phyloP scores from a whole-genome alignment of 371 early-diverging fungal genomes.

The Caulochytrium protostelioides region DNA sequence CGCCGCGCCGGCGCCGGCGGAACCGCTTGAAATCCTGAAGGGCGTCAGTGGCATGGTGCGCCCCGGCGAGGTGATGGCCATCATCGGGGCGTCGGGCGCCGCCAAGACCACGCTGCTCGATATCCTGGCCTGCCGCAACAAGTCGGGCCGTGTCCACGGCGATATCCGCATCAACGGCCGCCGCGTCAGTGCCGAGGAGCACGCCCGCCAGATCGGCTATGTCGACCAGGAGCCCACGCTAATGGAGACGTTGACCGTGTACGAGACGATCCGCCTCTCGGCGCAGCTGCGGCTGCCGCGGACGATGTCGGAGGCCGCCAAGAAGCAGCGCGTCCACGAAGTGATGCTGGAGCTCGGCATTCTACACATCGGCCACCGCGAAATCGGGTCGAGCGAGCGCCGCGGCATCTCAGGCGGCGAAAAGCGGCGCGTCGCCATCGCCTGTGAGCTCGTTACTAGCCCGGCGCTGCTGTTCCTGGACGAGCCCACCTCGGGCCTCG shows the following conservation, averaged over 20 bases:
- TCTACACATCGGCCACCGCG: conserved; percentile 33
- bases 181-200: conserved; percentile 27
- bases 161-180: conserved; percentile 64
- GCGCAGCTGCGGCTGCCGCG: conserved; percentile 59
- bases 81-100: conserved; percentile 44
- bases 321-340: conserved; percentile 35
- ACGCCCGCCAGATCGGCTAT: conserved; percentile 41
- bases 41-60: conserved; percentile 43
- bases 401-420: conserved; percentile 85
- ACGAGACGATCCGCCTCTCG: conserved; percentile 68
- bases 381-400: conserved; percentile 22
- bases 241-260: conserved; percentile 65
- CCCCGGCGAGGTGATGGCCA: conserved; percentile 65
- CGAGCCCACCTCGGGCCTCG: conserved; percentile 48
- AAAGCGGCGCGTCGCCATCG: conserved; percentile 79
- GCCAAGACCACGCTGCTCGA: conserved; percentile 71
- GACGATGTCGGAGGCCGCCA: conserved; percentile 23
- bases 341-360: conserved; percentile 49
- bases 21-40: conserved; percentile 30
- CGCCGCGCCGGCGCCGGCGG: conserved; percentile 4
- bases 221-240: conserved; percentile 81
- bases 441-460: conserved; percentile 53
- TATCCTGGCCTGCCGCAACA: conserved; percentile 68
- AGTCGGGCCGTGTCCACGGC: conserved; percentile 58
- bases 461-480: conserved; percentile 57